Conservation (phyloP, 78 protist species). For the Dictyostelium capitatum region DNA sequence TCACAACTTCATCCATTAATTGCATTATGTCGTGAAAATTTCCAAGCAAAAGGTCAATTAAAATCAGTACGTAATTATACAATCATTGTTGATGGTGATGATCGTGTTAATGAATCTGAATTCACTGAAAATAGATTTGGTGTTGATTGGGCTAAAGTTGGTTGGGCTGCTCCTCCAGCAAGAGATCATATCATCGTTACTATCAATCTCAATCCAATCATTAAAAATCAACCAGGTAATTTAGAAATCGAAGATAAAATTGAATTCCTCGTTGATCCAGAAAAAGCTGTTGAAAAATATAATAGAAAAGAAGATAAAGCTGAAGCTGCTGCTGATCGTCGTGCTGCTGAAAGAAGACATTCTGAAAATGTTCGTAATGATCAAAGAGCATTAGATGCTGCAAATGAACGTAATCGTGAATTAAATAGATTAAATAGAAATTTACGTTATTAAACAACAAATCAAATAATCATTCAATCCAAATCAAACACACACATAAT, state of each 20-base stretch:
- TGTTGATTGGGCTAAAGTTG: slow-evolving; percentile 70
- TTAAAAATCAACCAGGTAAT: not conserved
- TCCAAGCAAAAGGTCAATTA: slow-evolving; percentile 17
- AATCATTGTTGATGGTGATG: slow-evolving; percentile 30
- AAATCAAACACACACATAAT: no score
- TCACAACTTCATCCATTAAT: slow-evolving; percentile 39
- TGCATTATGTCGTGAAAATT: slow-evolving; percentile 63
- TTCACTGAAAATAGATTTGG: slow-evolving; percentile 62
- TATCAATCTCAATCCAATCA: slow-evolving; percentile 24
- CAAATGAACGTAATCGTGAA: slow-evolving; percentile 27
- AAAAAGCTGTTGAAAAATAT: slow-evolving; percentile 38
- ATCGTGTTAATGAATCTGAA: slow-evolving; percentile 48
- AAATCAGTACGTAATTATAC: slow-evolving; percentile 31
- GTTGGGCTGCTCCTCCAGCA: slow-evolving; percentile 33
- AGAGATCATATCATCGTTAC: slow-evolving; percentile 42
- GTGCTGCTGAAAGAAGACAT: slow-evolving; percentile 8
- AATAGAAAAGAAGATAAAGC: slow-evolving; percentile 27
- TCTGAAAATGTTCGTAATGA: slow-evolving; percentile 33
- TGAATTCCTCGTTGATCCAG: slow-evolving; percentile 70
- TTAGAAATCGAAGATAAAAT: slow-evolving; percentile 36
- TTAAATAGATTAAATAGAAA: slow-evolving; percentile 42
- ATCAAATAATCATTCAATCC: no score
- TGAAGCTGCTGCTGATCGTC: not conserved
- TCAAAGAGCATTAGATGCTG: slow-evolving; percentile 11
- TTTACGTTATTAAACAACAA: not conserved